Percentiles rank a stretch among this genome's conserved stretches.
Evolutionary conservation across 108 stramenopile genomes (phyloP).

Genomic region (Cyclotella atomus): DNA sequence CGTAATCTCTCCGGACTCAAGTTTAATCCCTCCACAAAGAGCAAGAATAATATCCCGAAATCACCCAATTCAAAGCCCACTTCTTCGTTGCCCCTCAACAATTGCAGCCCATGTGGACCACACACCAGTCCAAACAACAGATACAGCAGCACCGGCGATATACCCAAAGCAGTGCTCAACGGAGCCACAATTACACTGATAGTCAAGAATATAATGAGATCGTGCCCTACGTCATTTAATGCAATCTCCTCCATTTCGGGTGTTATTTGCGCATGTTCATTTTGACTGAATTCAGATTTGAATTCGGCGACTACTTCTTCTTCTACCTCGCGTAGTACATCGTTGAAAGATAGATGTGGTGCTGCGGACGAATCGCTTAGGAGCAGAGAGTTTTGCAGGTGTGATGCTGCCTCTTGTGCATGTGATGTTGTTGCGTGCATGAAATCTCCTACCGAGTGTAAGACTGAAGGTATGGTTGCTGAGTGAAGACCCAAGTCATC

Average conservation of each 20-base stretch:
- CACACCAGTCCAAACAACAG: slow-evolving; percentile 57
- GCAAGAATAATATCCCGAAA: slow-evolving; percentile 80
- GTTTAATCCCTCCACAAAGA: slow-evolving; percentile 74
- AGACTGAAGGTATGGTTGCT: slow-evolving; percentile 9
- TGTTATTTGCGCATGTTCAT: slow-evolving; percentile 11
- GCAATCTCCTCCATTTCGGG: slow-evolving; percentile 47
- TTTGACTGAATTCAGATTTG: neutral
- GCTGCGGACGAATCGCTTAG: slow-evolving; percentile 27
- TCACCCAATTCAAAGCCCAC: slow-evolving; percentile 69
- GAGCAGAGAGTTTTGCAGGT: slow-evolving; percentile 17
- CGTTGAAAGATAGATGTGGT: slow-evolving; percentile 12
- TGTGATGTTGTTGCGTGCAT: slow-evolving; percentile 2
- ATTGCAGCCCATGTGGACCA: slow-evolving; percentile 66
- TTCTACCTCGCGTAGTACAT: slow-evolving; percentile 12
- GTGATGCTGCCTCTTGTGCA: slow-evolving; percentile 1
- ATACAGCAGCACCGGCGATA: slow-evolving; percentile 64
- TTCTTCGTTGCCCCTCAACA: slow-evolving; percentile 60
- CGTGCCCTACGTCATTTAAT: slow-evolving; percentile 57
- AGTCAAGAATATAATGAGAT: slow-evolving; percentile 67
- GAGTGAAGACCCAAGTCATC: slow-evolving; percentile 16
- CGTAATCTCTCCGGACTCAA: slow-evolving; percentile 62
- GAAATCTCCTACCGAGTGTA: too few species aligned
- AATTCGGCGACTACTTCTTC: slow-evolving; percentile 30
- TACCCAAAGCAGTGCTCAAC: slow-evolving; percentile 50
- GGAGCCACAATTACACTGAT: slow-evolving; percentile 64